These are phyloP conservation scores for Theileria sp. DNA, from an alignment of 169 alveolate species.

Conservation along the genomic window DNA sequence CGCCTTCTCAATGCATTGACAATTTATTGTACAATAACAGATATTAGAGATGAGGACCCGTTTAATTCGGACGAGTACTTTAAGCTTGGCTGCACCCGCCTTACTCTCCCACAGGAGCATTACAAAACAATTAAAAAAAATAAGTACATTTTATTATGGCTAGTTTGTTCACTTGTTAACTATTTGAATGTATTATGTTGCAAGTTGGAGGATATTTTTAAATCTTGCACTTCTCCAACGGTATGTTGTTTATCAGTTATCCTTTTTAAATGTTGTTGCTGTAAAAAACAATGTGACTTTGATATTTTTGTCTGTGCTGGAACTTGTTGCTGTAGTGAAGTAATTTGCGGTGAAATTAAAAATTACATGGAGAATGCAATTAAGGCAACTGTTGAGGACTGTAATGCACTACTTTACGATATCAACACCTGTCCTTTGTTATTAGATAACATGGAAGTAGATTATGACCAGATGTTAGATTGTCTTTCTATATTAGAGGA, in stretches of 20 bases:
- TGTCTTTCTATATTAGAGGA: background rate
- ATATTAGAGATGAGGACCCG: conserved; percentile 9
- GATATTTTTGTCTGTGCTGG: background rate
- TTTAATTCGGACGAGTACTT: background rate
- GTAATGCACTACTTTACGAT: conserved; percentile 3
- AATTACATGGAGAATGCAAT: background rate
- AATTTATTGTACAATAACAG: background rate
- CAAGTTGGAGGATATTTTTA: background rate
- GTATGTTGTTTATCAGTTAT: conserved; percentile 5
- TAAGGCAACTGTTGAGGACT: background rate
- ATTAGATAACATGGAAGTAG: background rate
- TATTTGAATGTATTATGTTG: background rate
- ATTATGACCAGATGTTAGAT: background rate
- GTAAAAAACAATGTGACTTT: background rate
- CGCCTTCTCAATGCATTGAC: conserved; percentile 4
- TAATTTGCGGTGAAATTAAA: background rate
- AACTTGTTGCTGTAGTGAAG: background rate
- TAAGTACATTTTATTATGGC: conserved; percentile 8
- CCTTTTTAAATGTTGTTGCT: background rate
- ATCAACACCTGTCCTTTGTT: conserved; percentile 1
- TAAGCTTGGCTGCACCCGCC: conserved; percentile 8
- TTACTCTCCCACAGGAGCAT: conserved; percentile 1
- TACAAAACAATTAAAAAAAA: background rate
- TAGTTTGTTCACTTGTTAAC: conserved; percentile 4
- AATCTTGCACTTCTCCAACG: background rate